Conservation (phyloP, 2,329 filamentous ascomycete species). For the Akanthomyces lecanii region DNA sequence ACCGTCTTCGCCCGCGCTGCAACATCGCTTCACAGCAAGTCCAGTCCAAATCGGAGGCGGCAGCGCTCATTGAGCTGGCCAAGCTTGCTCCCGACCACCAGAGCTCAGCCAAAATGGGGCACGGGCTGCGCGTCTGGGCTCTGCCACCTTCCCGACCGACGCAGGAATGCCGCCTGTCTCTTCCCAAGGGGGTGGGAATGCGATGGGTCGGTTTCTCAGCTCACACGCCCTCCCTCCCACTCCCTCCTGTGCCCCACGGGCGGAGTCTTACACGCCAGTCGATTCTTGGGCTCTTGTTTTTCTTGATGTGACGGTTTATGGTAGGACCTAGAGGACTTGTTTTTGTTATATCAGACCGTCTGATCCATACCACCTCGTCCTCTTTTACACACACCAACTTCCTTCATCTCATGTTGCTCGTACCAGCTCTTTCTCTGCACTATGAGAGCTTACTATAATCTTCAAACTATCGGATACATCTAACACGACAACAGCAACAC, state of each 20-base stretch:
- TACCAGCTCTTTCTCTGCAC: background rate
- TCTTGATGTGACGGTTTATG: background rate
- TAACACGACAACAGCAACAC: background rate
- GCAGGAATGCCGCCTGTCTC: conserved; percentile 13
- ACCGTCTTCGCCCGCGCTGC: background rate
- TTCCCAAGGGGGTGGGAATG: conserved; percentile 13
- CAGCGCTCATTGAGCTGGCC: background rate
- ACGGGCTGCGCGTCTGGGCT: background rate
- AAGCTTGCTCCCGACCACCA: background rate
- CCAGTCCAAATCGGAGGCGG: background rate
- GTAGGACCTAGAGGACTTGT: background rate
- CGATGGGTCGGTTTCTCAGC: conserved; percentile 2
- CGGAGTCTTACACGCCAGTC: conserved; percentile 6
- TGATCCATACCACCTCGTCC: background rate
- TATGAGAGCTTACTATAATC: background rate
- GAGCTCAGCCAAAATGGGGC: background rate
- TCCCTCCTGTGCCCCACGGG: conserved; percentile 10
- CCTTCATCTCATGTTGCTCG: background rate
- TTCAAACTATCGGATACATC: background rate
- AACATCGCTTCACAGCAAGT: background rate
- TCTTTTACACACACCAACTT: background rate
- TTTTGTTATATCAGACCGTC: conserved; percentile 11
- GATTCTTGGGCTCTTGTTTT: conserved; percentile 8
- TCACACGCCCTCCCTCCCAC: conserved; percentile 2
- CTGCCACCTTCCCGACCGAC: background rate